phyloP scores from a whole-genome alignment of 805 yeast species.

The Brettanomyces custersianus region DNA sequence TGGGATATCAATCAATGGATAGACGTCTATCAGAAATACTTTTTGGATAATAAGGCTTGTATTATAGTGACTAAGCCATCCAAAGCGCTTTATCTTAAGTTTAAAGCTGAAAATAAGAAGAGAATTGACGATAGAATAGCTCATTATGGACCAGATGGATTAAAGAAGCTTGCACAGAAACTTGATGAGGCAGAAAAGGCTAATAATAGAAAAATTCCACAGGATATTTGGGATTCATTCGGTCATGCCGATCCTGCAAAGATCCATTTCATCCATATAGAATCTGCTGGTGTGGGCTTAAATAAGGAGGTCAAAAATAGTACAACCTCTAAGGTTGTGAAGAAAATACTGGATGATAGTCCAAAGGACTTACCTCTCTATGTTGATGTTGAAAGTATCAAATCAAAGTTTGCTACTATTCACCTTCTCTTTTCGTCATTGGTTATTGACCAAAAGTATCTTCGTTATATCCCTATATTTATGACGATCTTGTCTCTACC shows the following conservation, averaged over 20 bases:
- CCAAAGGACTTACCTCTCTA: slow-evolving; percentile 54
- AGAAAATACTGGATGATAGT: slow-evolving; percentile 16
- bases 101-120: slow-evolving; percentile 43
- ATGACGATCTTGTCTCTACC: slow-evolving; percentile 61
- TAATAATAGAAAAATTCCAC: slow-evolving; percentile 76
- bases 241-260: slow-evolving; percentile 66
- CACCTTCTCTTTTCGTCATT: slow-evolving; percentile 52
- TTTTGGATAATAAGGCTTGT: slow-evolving; percentile 55
- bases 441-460: slow-evolving; percentile 37
- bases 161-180: slow-evolving; percentile 37
- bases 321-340: slow-evolving; percentile 13
- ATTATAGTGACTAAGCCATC: slow-evolving; percentile 71
- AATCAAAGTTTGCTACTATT: slow-evolving; percentile 71
- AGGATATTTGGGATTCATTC: slow-evolving; percentile 49
- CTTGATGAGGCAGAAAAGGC: slow-evolving; percentile 53
- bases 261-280: slow-evolving; percentile 63
- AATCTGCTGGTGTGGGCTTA: slow-evolving; percentile 51
- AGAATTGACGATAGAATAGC: slow-evolving; percentile 40
- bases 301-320: slow-evolving; percentile 28
- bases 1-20: slow-evolving; percentile 74
- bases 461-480: slow-evolving; percentile 59
- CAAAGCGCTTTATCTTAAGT: slow-evolving; percentile 38
- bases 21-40: slow-evolving; percentile 37
- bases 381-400: slow-evolving; percentile 69
- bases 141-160: slow-evolving; percentile 51